A percentile compares a stretch with the other conserved stretches of the same genome.
These are phyloP conservation scores for Neurospora sp. DNA, from an alignment of 495 filamentous ascomycete genomes.

Conservation along the genomic window DNA sequence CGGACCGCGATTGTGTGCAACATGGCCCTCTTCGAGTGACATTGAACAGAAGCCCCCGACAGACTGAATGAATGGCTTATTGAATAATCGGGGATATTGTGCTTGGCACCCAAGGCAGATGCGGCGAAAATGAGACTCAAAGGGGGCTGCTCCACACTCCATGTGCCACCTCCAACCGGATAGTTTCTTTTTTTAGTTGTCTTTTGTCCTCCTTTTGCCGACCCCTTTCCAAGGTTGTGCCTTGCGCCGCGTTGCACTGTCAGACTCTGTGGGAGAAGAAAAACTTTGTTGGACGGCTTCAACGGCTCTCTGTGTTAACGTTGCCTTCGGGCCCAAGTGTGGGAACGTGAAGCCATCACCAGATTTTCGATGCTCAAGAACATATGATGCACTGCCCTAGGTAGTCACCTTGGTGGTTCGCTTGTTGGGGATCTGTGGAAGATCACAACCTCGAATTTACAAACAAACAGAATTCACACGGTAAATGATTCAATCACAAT, in stretches of 20 bases:
- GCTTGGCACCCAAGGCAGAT: neutral
- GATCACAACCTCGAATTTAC: neutral
- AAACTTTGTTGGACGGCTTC: neutral
- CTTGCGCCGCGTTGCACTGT: neutral
- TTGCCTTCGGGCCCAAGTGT: neutral
- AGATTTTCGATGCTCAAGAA: neutral
- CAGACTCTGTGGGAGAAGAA: neutral
- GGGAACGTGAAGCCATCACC: neutral
- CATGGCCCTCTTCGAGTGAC: neutral
- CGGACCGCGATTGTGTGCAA: neutral
- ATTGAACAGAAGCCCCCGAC: neutral
- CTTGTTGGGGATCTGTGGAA: neutral
- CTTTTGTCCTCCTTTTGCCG: neutral
- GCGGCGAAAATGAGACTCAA: neutral
- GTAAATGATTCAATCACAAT: neutral
- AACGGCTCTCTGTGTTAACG: neutral
- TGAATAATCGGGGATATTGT: neutral
- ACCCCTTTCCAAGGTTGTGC: neutral
- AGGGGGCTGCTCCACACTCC: neutral
- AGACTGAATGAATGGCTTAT: neutral
- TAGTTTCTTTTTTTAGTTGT: slow-evolving; percentile 12
- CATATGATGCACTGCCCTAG: neutral
- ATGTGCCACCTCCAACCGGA: neutral
- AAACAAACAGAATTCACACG: neutral
- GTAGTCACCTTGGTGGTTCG: neutral